phyloP scores from a whole-genome alignment of 2,329 filamentous ascomycete genomes.

The Pseudocercospora fijiensis region DNA sequence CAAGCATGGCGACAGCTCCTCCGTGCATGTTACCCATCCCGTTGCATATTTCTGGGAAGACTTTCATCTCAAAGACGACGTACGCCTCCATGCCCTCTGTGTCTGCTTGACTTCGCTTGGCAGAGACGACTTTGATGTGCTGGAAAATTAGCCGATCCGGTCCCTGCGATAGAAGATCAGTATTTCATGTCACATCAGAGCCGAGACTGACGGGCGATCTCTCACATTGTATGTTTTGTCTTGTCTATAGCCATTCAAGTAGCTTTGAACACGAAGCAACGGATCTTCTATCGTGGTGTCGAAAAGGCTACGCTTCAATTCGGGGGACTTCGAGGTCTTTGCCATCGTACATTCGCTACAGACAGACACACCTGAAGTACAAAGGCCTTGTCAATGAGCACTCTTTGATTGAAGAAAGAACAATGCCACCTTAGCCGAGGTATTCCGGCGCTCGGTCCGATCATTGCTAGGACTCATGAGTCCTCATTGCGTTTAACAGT shows the following conservation, averaged over 20 bases:
- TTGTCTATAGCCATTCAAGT: slow-evolving; percentile 13
- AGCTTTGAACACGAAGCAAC: slow-evolving; percentile 13
- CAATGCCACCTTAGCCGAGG: neutral
- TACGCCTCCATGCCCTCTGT: slow-evolving; percentile 7
- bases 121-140: slow-evolving; percentile 16
- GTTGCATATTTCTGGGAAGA: slow-evolving; percentile 19
- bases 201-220: neutral
- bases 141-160: slow-evolving; percentile 16
- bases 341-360: neutral
- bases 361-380: neutral
- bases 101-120: slow-evolving; percentile 4
- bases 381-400: neutral
- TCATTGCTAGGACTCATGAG: neutral
- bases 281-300: slow-evolving; percentile 17
- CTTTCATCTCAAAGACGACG: slow-evolving; percentile 15
- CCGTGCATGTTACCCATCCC: slow-evolving; percentile 26
- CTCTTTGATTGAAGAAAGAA: neutral
- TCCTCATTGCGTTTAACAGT: neutral
- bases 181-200: neutral
- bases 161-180: neutral
- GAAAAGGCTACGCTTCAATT: slow-evolving; percentile 8
- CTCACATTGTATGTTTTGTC: slow-evolving; percentile 10
- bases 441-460: neutral
- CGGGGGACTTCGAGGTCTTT: neutral
- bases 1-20: slow-evolving; percentile 53